These are phyloP conservation scores for Delonix regia DNA, from an alignment of 306 rosid species.

Conservation along the genomic window DNA sequence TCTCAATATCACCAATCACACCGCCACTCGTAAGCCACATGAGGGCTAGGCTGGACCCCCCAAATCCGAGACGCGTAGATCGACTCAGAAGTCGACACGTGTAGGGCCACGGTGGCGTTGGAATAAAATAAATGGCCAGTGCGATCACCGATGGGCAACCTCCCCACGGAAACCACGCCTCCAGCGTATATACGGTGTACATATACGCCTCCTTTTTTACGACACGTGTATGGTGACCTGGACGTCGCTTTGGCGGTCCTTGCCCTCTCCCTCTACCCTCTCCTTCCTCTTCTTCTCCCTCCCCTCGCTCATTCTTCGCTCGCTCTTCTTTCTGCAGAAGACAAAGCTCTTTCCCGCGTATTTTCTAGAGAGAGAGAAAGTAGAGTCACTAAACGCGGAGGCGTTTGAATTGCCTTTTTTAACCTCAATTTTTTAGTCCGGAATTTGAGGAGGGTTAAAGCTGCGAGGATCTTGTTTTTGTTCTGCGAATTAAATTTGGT, in stretches of 20 bases:
- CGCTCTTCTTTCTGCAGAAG: constrained; percentile 18
- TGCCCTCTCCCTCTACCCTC: constrained; percentile 29
- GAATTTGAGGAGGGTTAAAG: constrained; percentile 29
- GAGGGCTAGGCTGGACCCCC: constrained; percentile 58
- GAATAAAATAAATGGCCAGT: constrained; percentile 57
- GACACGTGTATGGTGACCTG: constrained; percentile 97
- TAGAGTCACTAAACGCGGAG: constrained; percentile 36
- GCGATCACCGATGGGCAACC: constrained; percentile 61
- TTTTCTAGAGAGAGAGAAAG: constrained; percentile 50
- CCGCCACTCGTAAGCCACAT: constrained; percentile 37
- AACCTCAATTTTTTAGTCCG: neutral
- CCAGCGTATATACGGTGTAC: constrained; percentile 59
- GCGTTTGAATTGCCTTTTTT: neutral
- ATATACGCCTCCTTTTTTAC: constrained; percentile 36
- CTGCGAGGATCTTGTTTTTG: neutral
- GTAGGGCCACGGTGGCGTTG: constrained; percentile 52
- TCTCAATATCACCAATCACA: neutral
- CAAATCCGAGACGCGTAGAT: constrained; percentile 57
- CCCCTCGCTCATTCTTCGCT: constrained; percentile 1
- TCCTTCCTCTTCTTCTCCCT: neutral
- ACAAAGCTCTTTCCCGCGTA: constrained; percentile 25
- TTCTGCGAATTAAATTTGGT: neutral
- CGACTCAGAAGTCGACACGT: constrained; percentile 48
- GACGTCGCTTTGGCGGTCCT: constrained; percentile 67
- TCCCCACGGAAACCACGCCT: constrained; percentile 33